Evolutionary conservation across 768 basidiomycete genomes (phyloP).

Genomic region (Rhizopogon vesiculosus): DNA sequence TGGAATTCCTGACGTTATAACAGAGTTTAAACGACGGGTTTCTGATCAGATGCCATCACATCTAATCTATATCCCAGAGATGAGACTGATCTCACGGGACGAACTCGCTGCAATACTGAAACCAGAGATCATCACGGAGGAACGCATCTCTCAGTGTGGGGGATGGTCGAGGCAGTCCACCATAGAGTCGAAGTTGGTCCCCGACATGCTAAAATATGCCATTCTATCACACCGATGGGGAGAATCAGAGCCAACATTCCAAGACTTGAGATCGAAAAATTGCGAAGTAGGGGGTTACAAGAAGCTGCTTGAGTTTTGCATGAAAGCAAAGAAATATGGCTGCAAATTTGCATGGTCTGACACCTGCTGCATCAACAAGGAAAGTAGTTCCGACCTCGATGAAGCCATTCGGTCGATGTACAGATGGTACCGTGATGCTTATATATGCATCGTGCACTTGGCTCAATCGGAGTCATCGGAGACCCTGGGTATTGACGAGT

Average conservation of each 20-base stretch:
- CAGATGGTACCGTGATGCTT: constrained; percentile 11
- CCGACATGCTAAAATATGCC: constrained; percentile 1
- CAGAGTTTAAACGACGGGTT: constrained; percentile 10
- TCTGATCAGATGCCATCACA: constrained; percentile 11
- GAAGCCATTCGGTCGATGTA: constrained; percentile 16
- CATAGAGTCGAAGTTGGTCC: neutral
- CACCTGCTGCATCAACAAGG: constrained; percentile 11
- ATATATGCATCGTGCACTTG: constrained; percentile 11
- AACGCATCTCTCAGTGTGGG: neutral
- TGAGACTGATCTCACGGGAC: constrained; percentile 1
- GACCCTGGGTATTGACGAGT: constrained; percentile 1
- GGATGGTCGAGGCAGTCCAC: neutral
- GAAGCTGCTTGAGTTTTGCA: constrained; percentile 1
- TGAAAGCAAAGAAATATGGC: neutral
- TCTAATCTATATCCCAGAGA: constrained; percentile 5
- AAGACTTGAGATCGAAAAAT: neutral
- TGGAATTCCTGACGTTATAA: neutral
- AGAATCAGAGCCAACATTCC: constrained; percentile 2
- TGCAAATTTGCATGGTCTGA: constrained; percentile 7
- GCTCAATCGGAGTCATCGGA: neutral
- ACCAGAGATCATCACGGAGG: constrained; percentile 2
- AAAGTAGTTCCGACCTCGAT: constrained; percentile 12
- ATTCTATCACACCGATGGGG: constrained; percentile 6
- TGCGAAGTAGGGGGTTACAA: neutral
- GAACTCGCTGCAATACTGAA: neutral